Base-by-base conservation (phyloP, 2,329 filamentous ascomycete genomes). In the Xylariaceae sp. region DNA sequence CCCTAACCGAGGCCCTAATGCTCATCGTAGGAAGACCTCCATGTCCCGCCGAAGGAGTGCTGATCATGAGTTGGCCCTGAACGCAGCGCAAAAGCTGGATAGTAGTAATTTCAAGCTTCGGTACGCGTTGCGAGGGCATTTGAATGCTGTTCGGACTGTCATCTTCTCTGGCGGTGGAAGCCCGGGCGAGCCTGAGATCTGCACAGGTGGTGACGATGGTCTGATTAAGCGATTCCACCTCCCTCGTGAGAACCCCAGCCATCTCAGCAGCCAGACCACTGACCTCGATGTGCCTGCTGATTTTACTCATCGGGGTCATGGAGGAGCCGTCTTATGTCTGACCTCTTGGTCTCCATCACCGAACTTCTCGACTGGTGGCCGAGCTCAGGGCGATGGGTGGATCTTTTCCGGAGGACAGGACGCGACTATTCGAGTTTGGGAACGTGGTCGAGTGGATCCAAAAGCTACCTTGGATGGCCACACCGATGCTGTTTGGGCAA, bases 351-450 rank as follows among this genome's bases (percentile, higher is more conserved):
- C 89, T 2, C 84, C 89, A 2, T 85, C 88, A 2, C 87, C 88
- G 21, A 93, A 88, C 61, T 95, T 96, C 64, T 86, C 88, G 6
- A 94, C 89, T 16, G 88, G 91, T 27, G 90, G 91, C 6, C 82
- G 91, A 52, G 88, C 88, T 6, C 82, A 86, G 57, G 92, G 92
- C 23, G 93, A 97, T 58, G 93, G 93, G 22, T 98, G 93, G 93
- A 91, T 98, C 54, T 98, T 98, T 67, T 97, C 92, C 5, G 93
- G 93, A 49, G 93, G 93, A 4, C 90, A 96, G 64, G 93, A 98
- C 66, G 83, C 88, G 16, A 95, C 89, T 6, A 83, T 98, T 29
- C 82, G 91, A 22, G 90, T 98, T 0, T 98, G 93, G 93, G 92
- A 98, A 67, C 82, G 91, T 40, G 92, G 92, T 22, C 77, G 92